Conservation (phyloP, 345 rosid species). For the Salix arbutifolia region DNA sequence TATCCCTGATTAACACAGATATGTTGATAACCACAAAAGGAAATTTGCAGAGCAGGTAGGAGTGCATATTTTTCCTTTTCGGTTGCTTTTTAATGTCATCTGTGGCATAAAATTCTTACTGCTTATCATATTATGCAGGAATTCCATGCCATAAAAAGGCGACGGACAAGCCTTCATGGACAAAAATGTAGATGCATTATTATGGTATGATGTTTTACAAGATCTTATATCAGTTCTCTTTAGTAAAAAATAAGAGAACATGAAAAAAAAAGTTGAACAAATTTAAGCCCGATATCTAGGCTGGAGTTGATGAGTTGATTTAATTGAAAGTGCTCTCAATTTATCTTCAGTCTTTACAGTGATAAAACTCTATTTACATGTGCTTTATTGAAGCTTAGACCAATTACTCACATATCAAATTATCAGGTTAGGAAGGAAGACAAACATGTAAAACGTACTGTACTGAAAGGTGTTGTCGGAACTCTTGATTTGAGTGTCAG, state of each 20-base stretch:
- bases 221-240: background rate
- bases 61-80: conserved; percentile 7
- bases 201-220: conserved; percentile 38
- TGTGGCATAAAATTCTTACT: conserved; percentile 3
- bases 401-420: conserved; percentile 2
- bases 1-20: conserved; percentile 51
- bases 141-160: conserved; percentile 69
- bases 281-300: background rate
- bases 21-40: conserved; percentile 66
- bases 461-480: conserved; percentile 79
- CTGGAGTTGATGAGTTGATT: background rate
- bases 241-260: background rate
- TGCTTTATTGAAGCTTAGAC: background rate
- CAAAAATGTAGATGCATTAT: conserved; percentile 60
- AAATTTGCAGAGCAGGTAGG: conserved; percentile 86
- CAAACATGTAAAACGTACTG: conserved; percentile 46
- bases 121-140: conserved; percentile 40
- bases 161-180: conserved; percentile 42
- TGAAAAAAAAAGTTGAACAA: background rate
- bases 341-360: background rate
- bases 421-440: conserved; percentile 68
- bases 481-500: conserved; percentile 78
- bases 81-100: background rate
- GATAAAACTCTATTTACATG: background rate
- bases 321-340: background rate